These are phyloP conservation scores for Farysia itapuensis DNA, from an alignment of 1,284 basidiomycete genomes.

Conservation along the genomic window DNA sequence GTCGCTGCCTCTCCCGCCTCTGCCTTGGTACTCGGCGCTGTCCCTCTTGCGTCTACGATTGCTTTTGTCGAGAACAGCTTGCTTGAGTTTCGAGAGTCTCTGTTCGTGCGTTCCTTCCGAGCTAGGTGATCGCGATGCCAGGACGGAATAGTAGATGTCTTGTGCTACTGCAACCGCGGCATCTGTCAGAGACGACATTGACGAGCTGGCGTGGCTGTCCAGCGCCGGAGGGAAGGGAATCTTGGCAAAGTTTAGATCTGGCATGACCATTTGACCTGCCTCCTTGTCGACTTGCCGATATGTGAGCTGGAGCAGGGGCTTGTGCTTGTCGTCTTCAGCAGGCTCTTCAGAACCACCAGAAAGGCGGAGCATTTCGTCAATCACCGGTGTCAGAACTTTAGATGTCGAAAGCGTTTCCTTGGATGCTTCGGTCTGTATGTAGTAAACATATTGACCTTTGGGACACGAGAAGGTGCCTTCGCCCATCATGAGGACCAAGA, in stretches of 20 bases:
- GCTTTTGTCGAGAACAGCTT: conserved; percentile 67
- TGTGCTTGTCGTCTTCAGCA: background rate
- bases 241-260: conserved; percentile 1
- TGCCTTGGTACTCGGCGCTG: conserved; percentile 40
- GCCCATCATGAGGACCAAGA: conserved; percentile 70
- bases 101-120: background rate
- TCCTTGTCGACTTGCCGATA: conserved; percentile 7
- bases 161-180: conserved; percentile 15
- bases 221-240: conserved; percentile 27
- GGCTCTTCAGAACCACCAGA: background rate
- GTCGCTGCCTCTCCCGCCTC: conserved; percentile 34
- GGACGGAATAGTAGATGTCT: conserved; percentile 50
- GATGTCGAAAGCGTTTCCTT: background rate
- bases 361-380: conserved; percentile 11
- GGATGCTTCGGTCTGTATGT: conserved; percentile 18
- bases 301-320: conserved; percentile 18
- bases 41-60: conserved; percentile 18
- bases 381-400: conserved; percentile 9
- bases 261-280: background rate
- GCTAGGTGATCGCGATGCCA: conserved; percentile 44
- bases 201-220: background rate
- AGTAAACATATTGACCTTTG: conserved; percentile 63
- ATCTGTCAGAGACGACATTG: conserved; percentile 21
- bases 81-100: conserved; percentile 57
- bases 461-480: conserved; percentile 83